A percentile compares a stretch with the other conserved stretches of the same genome.
phyloP scores from a whole-genome alignment of 2,329 filamentous ascomycete genomes.

The Rosellinia necatrix region DNA sequence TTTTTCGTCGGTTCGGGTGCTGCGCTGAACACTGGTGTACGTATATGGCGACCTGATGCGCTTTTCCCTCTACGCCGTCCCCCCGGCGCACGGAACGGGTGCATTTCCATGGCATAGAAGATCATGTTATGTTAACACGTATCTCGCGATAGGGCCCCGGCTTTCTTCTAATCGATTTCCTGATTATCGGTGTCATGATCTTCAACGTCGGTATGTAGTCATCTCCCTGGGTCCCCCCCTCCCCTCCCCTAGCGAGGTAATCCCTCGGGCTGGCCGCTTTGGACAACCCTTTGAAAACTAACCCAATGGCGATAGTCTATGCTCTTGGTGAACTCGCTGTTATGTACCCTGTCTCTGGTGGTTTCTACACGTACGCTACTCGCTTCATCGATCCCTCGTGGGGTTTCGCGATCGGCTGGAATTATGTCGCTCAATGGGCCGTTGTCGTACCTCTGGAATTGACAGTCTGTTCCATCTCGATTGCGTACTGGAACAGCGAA shows the following conservation, averaged over 20 bases:
- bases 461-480: constrained; percentile 54
- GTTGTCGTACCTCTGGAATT: constrained; percentile 54
- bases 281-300: not conserved
- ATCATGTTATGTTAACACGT: constrained; percentile 6
- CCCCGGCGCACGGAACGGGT: not conserved
- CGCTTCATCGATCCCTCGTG: constrained; percentile 58
- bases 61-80: not conserved
- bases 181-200: constrained; percentile 64
- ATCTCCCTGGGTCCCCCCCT: not conserved
- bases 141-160: constrained; percentile 44
- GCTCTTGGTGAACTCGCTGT: constrained; percentile 59
- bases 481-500: constrained; percentile 54
- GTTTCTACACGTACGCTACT: constrained; percentile 55
- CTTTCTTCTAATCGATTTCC: constrained; percentile 53
- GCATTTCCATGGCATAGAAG: not conserved
- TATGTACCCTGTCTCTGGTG: constrained; percentile 56
- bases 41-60: constrained; percentile 24
- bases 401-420: constrained; percentile 49
- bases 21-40: constrained; percentile 53
- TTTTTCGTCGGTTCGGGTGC: constrained; percentile 65
- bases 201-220: constrained; percentile 54
- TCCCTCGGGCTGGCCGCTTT: not conserved
- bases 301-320: constrained; percentile 48
- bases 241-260: not conserved
- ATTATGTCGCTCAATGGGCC: constrained; percentile 55